Evolutionary conservation across 495 filamentous ascomycete species (phyloP).

Genomic region (Penicillium paxilli): DNA sequence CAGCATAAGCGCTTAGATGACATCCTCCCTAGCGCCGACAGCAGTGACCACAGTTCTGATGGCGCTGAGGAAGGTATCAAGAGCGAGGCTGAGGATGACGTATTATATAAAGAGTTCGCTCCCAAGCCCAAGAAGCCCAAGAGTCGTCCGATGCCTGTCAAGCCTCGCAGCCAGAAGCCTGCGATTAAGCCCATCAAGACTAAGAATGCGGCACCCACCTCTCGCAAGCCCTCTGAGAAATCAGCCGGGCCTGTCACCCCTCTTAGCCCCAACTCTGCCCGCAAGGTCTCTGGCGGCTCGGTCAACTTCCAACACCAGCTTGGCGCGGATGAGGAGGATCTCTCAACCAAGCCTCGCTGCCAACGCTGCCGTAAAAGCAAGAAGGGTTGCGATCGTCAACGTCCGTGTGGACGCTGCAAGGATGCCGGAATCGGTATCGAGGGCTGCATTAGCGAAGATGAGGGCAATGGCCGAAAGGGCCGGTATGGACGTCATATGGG

Average conservation of each 20-base stretch:
- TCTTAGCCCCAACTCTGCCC: slow-evolving; percentile 62
- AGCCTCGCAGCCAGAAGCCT: slow-evolving; percentile 37
- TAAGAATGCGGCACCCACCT: slow-evolving; percentile 27
- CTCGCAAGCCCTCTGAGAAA: slow-evolving; percentile 57
- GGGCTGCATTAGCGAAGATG: slow-evolving; percentile 93
- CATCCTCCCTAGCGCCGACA: slow-evolving; percentile 66
- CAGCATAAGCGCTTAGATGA: slow-evolving; percentile 59
- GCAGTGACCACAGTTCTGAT: slow-evolving; percentile 69
- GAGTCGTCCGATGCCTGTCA: slow-evolving; percentile 36
- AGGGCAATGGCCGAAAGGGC: slow-evolving; percentile 95
- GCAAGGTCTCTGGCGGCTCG: slow-evolving; percentile 73
- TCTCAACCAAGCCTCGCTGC: slow-evolving; percentile 93
- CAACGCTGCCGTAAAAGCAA: slow-evolving; percentile 99
- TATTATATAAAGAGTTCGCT: slow-evolving; percentile 38
- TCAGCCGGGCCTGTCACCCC: slow-evolving; percentile 36
- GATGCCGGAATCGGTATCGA: slow-evolving; percentile 92
- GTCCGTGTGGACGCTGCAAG: slow-evolving; percentile 91
- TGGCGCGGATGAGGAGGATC: slow-evolving; percentile 81
- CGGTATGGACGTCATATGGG: slow-evolving; percentile 95
- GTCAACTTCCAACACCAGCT: slow-evolving; percentile 69
- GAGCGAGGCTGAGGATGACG: slow-evolving; percentile 50
- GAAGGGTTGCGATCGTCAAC: slow-evolving; percentile 96
- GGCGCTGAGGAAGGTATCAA: slow-evolving; percentile 55
- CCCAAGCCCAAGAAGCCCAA: slow-evolving; percentile 50
- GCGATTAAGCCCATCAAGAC: slow-evolving; percentile 44